phyloP scores from a whole-genome alignment of 1,284 basidiomycete species.

The Boletus semigastroideus region DNA sequence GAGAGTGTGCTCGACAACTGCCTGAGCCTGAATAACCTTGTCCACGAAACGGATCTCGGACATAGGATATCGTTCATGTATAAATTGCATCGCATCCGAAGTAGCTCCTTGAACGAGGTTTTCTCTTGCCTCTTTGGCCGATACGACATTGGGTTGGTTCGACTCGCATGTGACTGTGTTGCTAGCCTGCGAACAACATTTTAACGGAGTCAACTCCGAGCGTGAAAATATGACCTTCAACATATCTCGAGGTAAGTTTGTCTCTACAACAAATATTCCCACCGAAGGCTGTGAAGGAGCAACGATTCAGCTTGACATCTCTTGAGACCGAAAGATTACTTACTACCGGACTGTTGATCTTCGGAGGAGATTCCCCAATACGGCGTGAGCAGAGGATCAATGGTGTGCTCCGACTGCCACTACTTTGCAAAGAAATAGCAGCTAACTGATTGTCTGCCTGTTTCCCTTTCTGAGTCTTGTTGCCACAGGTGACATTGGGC shows the following conservation, averaged over 20 bases:
- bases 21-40: background rate
- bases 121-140: constrained; percentile 1
- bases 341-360: constrained; percentile 8
- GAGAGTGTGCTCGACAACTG: constrained; percentile 1
- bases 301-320: background rate
- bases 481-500: constrained; percentile 1
- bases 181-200: constrained; percentile 9
- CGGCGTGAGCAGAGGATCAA: background rate
- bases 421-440: background rate
- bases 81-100: background rate
- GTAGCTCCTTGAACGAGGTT: background rate
- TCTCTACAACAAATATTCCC: background rate
- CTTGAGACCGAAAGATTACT: constrained; percentile 3
- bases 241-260: background rate
- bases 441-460: background rate
- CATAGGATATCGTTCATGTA: background rate
- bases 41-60: background rate
- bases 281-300: constrained; percentile 4
- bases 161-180: background rate
- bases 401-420: background rate
- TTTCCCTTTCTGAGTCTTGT: constrained; percentile 10
- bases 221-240: constrained; percentile 15
- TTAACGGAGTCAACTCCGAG: background rate
- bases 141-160: background rate
- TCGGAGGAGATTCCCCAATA: background rate